Evolutionary conservation across 2,329 filamentous ascomycete species (phyloP), one percentile per base, ranked within the genome.

Genomic region (Macrophomina tecta): DNA sequence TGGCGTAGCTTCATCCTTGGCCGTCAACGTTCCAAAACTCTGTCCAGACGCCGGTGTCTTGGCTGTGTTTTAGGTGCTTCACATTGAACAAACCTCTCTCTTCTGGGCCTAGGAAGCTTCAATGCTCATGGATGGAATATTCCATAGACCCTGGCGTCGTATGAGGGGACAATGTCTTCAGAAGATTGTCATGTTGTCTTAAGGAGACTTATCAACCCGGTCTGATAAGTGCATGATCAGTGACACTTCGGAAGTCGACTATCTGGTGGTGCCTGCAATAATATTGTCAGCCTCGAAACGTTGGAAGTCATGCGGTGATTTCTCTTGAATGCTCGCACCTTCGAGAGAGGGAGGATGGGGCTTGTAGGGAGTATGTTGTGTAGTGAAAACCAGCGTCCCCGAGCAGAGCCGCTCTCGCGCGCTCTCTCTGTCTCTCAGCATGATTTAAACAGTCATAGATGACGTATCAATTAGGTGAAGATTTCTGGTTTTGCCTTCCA

Each of bases 1-100:
- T 38, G 32, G 52, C 52, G 18, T 38, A 55, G 52, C 52, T 34
- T 36, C 34, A 55, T 18, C 32, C 52, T 55, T 55, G 52, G 52
- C 52, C 9, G 8, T n/a, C 32, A n/a, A 36, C 52, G 52, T 28
- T 55, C 52, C 52, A n/a, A 55, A 55, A 55, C 52, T 55, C n/a
- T 55, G 52, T 55, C 4, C 32, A 55, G 52, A 55, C 52, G 52
- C 52, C 52, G 52, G 52, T 18, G 52, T 55, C 52, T 55, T 55
- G 32, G 52, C 52, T 32, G 7, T 23, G 52, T 55, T 55, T 36
- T 55, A 38, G 52, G 34, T 55, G 52, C 52, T 38, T 55, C 52
- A 55, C 34, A 23, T 55, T 38, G 34, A 55, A 55, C 9, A 32
- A 38, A 6, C 9, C 32, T n/a, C 52, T 14, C 30, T 55, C 4